These are phyloP conservation scores for Glaciozyma antarctica DNA, from an alignment of 768 basidiomycete genomes.

Conservation along the genomic window DNA sequence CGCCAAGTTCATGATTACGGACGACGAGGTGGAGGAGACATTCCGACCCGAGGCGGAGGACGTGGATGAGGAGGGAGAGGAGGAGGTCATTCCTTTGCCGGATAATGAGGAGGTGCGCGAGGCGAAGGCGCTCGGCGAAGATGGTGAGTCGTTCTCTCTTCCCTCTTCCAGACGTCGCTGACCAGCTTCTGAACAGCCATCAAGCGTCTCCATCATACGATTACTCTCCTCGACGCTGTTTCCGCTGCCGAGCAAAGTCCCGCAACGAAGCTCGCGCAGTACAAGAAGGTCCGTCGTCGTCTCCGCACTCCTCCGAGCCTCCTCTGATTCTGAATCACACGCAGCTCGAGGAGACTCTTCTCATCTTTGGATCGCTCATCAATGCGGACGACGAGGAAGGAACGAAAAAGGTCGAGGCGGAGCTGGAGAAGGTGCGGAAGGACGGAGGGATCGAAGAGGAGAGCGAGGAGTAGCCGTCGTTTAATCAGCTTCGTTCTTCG, in stretches of 20 bases:
- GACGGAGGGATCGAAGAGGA: conserved; percentile 13
- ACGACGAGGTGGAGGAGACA: conserved; percentile 22
- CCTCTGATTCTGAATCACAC: neutral
- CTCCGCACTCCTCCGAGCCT: neutral
- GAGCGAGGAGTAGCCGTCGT: no score
- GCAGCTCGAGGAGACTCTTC: conserved; percentile 23
- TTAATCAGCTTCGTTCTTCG: no score
- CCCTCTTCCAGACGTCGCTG: no score
- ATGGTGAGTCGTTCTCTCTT: conserved; percentile 10
- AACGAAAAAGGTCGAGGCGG: conserved; percentile 3
- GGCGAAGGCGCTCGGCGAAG: conserved; percentile 13
- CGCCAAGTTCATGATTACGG: conserved; percentile 13
- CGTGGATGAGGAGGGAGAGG: conserved; percentile 10
- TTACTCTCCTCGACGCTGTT: neutral
- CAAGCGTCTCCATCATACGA: neutral
- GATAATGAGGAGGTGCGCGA: conserved; percentile 15
- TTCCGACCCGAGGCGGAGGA: conserved; percentile 18
- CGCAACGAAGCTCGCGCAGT: conserved; percentile 11
- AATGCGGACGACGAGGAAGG: conserved; percentile 16
- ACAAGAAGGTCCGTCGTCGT: conserved; percentile 17
- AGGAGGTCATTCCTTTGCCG: conserved; percentile 19
- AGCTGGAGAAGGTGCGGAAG: conserved; percentile 17
- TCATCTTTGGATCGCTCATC: conserved; percentile 26
- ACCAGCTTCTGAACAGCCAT: neutral
- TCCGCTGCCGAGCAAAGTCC: conserved; percentile 1